Percentiles rank a stretch among this genome's conserved stretches.
Conservation (phyloP, 2,329 filamentous ascomycete genomes). For the Blastomyces gilchristii region DNA sequence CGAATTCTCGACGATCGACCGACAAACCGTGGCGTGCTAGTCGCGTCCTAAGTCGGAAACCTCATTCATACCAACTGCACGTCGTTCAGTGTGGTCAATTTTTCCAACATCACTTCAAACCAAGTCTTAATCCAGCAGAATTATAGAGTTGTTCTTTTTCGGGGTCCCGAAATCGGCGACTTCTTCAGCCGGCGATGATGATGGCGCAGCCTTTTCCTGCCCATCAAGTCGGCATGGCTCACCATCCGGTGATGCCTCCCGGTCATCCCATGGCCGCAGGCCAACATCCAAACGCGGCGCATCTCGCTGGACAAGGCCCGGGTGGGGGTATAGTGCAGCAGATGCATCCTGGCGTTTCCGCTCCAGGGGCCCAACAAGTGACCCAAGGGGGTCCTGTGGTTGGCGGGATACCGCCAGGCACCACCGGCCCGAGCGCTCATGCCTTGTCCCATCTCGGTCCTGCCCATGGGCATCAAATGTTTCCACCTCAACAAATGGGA, state of each 20-base stretch:
- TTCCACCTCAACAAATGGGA: slow-evolving; percentile 39
- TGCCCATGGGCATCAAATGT: slow-evolving; percentile 42
- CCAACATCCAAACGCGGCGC: slow-evolving; percentile 48
- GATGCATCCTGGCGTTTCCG: slow-evolving; percentile 53
- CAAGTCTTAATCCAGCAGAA: slow-evolving; percentile 3
- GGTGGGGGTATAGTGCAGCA: slow-evolving; percentile 43
- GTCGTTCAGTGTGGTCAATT: slow-evolving; percentile 10
- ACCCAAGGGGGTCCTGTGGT: slow-evolving; percentile 55
- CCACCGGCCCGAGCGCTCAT: slow-evolving; percentile 47
- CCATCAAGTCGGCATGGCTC: slow-evolving; percentile 48
- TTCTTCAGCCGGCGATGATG: slow-evolving; percentile 40
- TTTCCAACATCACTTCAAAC: slow-evolving; percentile 7
- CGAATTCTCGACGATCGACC: slow-evolving; percentile 22
- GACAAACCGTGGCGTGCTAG: slow-evolving; percentile 25
- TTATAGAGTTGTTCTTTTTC: slow-evolving; percentile 12
- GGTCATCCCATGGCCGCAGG: slow-evolving; percentile 51
- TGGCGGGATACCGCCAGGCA: slow-evolving; percentile 51
- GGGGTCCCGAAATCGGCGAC: slow-evolving; percentile 20
- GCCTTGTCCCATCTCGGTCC: slow-evolving; percentile 51
- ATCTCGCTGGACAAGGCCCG: slow-evolving; percentile 40
- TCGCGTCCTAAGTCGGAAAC: slow-evolving; percentile 24
- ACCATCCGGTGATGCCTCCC: slow-evolving; percentile 49
- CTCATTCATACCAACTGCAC: slow-evolving; percentile 8
- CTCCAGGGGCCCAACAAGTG: slow-evolving; percentile 48
- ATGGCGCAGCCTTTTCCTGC: slow-evolving; percentile 48